phyloP scores from a whole-genome alignment of 2,329 filamentous ascomycete species.

The Fusarium torreyae region DNA sequence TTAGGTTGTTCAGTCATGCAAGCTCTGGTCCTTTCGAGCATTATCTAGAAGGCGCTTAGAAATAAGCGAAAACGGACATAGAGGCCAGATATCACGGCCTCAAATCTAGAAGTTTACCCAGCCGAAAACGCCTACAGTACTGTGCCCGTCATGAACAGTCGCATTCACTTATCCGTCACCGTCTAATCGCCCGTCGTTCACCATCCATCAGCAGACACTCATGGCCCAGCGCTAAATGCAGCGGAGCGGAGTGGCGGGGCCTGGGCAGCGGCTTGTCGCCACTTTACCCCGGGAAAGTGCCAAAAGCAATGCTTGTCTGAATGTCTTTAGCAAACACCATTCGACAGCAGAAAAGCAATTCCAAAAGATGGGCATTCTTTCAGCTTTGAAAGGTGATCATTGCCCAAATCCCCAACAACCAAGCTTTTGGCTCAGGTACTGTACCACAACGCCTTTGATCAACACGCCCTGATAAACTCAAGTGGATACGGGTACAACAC shows the following conservation, averaged over 20 bases:
- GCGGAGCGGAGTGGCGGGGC: slow-evolving; percentile 36
- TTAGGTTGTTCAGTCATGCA: slow-evolving; percentile 8
- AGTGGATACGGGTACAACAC: slow-evolving; percentile 19
- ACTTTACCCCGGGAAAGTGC: slow-evolving; percentile 45
- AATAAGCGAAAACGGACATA: neutral
- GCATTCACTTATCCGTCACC: slow-evolving; percentile 37
- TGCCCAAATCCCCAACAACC: slow-evolving; percentile 14
- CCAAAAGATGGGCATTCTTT: neutral
- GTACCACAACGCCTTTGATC: slow-evolving; percentile 33
- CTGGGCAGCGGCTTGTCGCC: slow-evolving; percentile 37
- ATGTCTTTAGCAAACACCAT: slow-evolving; percentile 11
- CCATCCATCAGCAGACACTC: slow-evolving; percentile 37
- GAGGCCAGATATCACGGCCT: neutral
- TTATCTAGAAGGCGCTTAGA: slow-evolving; percentile 27
- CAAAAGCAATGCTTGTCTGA: slow-evolving; percentile 22
- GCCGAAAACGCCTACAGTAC: neutral
- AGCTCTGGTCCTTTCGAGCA: slow-evolving; percentile 28
- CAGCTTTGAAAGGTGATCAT: slow-evolving; percentile 28
- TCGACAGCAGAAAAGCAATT: neutral
- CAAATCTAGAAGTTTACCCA: neutral
- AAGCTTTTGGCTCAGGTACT: slow-evolving; percentile 40
- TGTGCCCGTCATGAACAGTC: slow-evolving; percentile 17
- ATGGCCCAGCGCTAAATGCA: slow-evolving; percentile 33
- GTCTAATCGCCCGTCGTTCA: slow-evolving; percentile 26
- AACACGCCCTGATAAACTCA: slow-evolving; percentile 19